A percentile compares a stretch with the other conserved stretches of the same genome.
Evolutionary conservation across 2,329 filamentous ascomycete genomes (phyloP).

Genomic region (Ophiostoma perfectum): DNA sequence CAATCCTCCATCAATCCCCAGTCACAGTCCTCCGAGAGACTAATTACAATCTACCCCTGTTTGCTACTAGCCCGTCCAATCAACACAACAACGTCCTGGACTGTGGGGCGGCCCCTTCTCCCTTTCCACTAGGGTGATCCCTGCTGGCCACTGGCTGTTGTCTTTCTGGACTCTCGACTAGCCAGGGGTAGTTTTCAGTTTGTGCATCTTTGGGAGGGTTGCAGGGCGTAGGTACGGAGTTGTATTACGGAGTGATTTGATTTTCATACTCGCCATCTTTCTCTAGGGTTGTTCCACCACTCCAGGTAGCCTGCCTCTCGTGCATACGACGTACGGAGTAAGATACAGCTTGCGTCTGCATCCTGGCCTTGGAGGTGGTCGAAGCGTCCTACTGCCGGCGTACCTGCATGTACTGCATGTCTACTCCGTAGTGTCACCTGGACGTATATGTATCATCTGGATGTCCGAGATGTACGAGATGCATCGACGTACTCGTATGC

Average conservation of each 20-base stretch:
- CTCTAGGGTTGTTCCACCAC: too few species aligned
- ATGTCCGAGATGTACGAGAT: not conserved
- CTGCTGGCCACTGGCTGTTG: not conserved
- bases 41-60: not conserved
- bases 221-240: too few species aligned
- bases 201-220: too few species aligned
- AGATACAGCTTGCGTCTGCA: too few species aligned
- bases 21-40: not conserved
- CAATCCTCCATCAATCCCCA: too few species aligned
- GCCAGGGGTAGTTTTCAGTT: not conserved
- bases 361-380: not conserved
- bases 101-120: not conserved
- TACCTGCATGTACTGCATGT: not conserved
- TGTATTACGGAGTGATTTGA: too few species aligned
- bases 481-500: not conserved
- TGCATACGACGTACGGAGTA: too few species aligned
- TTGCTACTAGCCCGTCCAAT: not conserved
- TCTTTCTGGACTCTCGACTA: not conserved
- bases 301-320: too few species aligned
- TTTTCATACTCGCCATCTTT: too few species aligned
- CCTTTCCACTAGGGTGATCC: slow-evolving; percentile 10
- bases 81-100: not conserved
- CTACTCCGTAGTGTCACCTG: not conserved
- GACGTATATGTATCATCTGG: not conserved
- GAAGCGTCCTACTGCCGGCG: slow-evolving; percentile 11